Base-by-base conservation (phyloP, 805 yeast genomes). In the Zygoascus ofunaensis region DNA sequence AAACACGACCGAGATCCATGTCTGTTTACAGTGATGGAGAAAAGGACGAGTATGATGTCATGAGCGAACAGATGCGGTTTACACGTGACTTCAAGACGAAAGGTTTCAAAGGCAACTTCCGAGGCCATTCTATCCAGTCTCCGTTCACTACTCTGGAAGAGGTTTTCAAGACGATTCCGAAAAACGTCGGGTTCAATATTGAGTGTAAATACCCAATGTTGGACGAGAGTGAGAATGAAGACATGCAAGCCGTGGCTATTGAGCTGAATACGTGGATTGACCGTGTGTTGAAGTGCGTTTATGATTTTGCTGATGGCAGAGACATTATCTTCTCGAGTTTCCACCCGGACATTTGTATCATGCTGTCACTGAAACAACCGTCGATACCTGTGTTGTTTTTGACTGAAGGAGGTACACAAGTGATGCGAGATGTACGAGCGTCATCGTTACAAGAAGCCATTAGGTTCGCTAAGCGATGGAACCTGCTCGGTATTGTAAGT, bases 191-290 rank as follows among this genome's bases (percentile, higher is more conserved):
- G 0, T 89, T 92, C 67, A 90, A 90, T 58, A 86, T 90, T 49
- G 97, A 90, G 62, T 80, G 92, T 64, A 87, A 90, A 60, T 90
- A 87, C 59, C 97, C 97, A 1, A 84, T 90, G 92, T 71, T 87
- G 42, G 94, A 87, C 60, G 97, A 90, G 65, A 89, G 94, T 0
- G 83, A 87, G 60, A 72, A 71, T 2, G 97, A 90, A 58, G 87
- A 82, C 48, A 82, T 89, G 77, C 95, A 94, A 15, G 82, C 82
- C 51, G 70, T 84, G 49, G 86, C 82, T 1, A 74, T 82, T 46
- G 95, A 89, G 54, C 70, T 87, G 68, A 90, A 90, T 61, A 73
- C 72, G 53, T 90, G 87, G 79, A 84, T 87, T 30, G 97, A 90
- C 61, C 85, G 94, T 0, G 84, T 90, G 15, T 70, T 90, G 52